Evolutionary conservation across 495 filamentous ascomycete genomes (phyloP).

Genomic region (Pyrenopolyporus hunteri): DNA sequence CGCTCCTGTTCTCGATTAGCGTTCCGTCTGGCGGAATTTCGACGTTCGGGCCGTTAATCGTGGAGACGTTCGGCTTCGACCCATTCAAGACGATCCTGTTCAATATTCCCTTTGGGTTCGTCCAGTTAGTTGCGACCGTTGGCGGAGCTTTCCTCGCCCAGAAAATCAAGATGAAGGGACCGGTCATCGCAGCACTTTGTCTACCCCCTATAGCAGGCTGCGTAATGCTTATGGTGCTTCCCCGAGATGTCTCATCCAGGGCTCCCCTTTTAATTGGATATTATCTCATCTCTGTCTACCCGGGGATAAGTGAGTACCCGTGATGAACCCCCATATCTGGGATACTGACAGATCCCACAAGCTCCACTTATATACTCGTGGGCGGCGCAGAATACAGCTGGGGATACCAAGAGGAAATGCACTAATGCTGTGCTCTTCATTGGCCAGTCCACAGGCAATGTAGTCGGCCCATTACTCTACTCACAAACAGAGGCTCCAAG

Average conservation of each 20-base stretch:
- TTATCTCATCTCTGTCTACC: constrained; percentile 68
- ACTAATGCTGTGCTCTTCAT: constrained; percentile 64
- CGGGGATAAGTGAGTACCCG: constrained; percentile 53
- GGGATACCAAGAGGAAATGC: constrained; percentile 68
- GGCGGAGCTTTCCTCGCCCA: constrained; percentile 63
- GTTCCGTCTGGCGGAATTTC: constrained; percentile 67
- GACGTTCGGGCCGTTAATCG: constrained; percentile 66
- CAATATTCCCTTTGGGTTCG: constrained; percentile 68
- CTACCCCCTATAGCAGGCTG: constrained; percentile 64
- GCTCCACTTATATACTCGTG: constrained; percentile 67
- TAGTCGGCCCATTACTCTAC: constrained; percentile 59
- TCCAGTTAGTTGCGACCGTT: constrained; percentile 64
- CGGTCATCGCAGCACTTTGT: constrained; percentile 58
- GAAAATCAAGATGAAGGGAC: constrained; percentile 59
- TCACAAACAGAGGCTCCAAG: constrained; percentile 60
- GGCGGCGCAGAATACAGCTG: constrained; percentile 66
- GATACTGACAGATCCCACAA: constrained; percentile 26
- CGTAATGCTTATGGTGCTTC: constrained; percentile 59
- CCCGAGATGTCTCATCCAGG: constrained; percentile 51
- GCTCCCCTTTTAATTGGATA: constrained; percentile 63
- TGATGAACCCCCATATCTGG: constrained; percentile 29
- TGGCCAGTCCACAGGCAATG: constrained; percentile 65
- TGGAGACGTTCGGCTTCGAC: constrained; percentile 64
- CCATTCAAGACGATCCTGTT: constrained; percentile 64
- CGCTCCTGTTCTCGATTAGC: constrained; percentile 57